Evolutionary conservation across 2,329 filamentous ascomycete genomes (phyloP).

Genomic region (Chaetomium sp.): DNA sequence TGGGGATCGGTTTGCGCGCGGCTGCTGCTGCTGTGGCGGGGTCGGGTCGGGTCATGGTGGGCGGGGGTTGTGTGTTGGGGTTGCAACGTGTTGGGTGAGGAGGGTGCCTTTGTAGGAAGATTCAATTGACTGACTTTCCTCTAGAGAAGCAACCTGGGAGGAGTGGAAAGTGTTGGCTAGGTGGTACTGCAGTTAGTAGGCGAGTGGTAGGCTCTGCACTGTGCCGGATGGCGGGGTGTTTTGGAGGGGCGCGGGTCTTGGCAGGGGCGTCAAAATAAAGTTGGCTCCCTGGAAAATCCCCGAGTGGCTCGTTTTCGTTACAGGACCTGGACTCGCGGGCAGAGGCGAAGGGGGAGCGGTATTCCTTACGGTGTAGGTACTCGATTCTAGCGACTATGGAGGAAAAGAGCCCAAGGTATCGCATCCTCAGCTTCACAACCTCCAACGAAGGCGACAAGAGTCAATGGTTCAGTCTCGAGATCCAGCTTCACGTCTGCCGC

Average conservation of each 20-base stretch:
- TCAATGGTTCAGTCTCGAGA: constrained; percentile 18
- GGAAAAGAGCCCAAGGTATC: not conserved
- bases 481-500: constrained; percentile 9
- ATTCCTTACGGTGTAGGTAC: not conserved
- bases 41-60: constrained; percentile 25
- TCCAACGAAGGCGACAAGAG: constrained; percentile 9
- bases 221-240: not conserved
- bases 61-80: not conserved
- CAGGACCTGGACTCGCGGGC: not conserved
- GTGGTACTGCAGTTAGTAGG: not conserved
- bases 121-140: not conserved
- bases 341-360: not conserved
- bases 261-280: constrained; percentile 22
- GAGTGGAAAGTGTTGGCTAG: not conserved
- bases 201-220: not conserved
- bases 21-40: constrained; percentile 45
- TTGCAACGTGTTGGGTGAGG: not conserved
- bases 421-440: constrained; percentile 15
- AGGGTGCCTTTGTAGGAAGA: not conserved
- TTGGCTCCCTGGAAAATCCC: constrained; percentile 9
- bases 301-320: not conserved
- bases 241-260: constrained; percentile 23
- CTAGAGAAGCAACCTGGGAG: not conserved
- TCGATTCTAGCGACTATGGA: not conserved
- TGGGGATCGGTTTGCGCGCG: constrained; percentile 63